Percentiles rank a stretch among this genome's conserved stretches.
Conservation (phyloP, 2,329 filamentous ascomycete genomes). For the Saccharata proteae region DNA sequence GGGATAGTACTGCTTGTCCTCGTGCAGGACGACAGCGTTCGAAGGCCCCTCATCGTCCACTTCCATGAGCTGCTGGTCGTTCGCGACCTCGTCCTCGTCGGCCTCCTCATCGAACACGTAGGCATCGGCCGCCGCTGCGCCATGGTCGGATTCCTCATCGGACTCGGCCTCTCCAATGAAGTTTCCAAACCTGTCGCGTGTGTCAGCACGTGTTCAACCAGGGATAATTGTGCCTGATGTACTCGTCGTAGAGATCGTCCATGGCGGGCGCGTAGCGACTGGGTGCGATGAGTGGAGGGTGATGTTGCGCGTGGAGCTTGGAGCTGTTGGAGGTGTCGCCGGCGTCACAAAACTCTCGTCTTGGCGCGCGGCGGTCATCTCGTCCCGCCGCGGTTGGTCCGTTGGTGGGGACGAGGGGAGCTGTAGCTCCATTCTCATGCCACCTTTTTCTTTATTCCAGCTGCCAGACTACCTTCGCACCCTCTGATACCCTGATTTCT, state of each 20-base stretch:
- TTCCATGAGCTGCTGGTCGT: constrained; percentile 84
- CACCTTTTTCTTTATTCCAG: constrained; percentile 1
- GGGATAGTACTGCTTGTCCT: constrained; percentile 99
- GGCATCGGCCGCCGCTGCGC: constrained; percentile 63
- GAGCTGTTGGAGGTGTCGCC: constrained; percentile 4
- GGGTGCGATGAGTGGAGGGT: background rate
- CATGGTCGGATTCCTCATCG: constrained; percentile 72
- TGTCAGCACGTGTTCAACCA: constrained; percentile 11
- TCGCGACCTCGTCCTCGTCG: constrained; percentile 34
- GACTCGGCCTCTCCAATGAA: constrained; percentile 93
- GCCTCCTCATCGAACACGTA: constrained; percentile 65
- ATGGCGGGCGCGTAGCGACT: constrained; percentile 37
- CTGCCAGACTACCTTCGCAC: constrained; percentile 1
- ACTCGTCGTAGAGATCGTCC: constrained; percentile 98
- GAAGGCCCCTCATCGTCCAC: constrained; percentile 83
- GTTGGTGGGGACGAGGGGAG: background rate
- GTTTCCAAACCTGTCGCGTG: constrained; percentile 68
- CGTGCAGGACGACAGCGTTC: constrained; percentile 93
- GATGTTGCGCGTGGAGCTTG: constrained; percentile 2
- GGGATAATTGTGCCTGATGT: constrained; percentile 11
- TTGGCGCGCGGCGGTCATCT: constrained; percentile 1
- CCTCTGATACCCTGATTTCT: background rate
- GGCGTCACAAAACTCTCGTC: constrained; percentile 4
- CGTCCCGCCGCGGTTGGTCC: background rate
- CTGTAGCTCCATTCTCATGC: constrained; percentile 9